Conservation (phyloP, 116 monocot genomes). For the Trichopus zeylanicus region DNA sequence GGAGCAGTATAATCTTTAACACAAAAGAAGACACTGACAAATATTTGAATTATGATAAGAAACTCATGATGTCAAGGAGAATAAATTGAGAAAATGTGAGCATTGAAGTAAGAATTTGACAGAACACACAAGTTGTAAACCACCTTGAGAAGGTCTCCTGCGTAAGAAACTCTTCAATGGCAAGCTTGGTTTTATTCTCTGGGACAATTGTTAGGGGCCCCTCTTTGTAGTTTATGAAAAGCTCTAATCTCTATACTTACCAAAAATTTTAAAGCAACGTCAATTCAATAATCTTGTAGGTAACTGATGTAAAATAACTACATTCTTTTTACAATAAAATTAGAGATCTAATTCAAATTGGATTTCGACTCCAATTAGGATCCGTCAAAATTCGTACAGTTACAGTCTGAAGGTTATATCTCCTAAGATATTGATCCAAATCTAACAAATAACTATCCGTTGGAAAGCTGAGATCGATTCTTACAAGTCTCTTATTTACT, state of each 20-base stretch:
- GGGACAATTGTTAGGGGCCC: constrained; percentile 22
- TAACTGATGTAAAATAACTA: not conserved
- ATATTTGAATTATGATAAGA: not conserved
- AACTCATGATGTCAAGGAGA: not conserved
- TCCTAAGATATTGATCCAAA: no score
- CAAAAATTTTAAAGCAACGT: not conserved
- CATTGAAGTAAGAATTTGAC: no score
- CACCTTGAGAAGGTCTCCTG: constrained; percentile 65
- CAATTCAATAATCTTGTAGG: not conserved
- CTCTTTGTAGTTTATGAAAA: constrained; percentile 3
- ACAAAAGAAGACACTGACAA: no score
- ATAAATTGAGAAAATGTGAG: not conserved
- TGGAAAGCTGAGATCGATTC: no score
- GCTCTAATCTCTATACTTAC: constrained; percentile 2
- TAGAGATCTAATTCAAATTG: no score
- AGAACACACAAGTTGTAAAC: not conserved
- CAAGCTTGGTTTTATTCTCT: constrained; percentile 33
- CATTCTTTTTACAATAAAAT: no score
- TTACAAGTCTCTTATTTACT: no score
- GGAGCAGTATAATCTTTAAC: no score
- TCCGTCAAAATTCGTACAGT: no score
- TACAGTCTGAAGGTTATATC: no score
- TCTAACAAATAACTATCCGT: no score
- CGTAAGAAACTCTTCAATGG: constrained; percentile 43
- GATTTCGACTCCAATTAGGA: no score